Conservation (phyloP, 2,329 filamentous ascomycete genomes). For the Nannizziopsis barbatae region DNA sequence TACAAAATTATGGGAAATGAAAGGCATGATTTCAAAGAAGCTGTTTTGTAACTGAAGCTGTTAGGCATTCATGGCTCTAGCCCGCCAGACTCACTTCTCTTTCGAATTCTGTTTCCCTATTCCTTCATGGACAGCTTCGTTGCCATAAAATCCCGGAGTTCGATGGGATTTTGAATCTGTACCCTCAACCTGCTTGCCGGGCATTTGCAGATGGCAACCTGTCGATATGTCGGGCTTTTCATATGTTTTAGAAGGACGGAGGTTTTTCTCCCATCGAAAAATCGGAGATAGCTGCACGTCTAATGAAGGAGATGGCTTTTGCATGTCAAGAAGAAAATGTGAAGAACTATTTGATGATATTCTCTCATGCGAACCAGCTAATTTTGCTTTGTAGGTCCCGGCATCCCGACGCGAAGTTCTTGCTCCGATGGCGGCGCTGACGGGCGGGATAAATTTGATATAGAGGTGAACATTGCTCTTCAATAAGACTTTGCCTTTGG, state of each 20-base stretch:
- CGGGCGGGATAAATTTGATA: background rate
- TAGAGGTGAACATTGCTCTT: constrained; percentile 1
- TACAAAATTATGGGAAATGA: too few species aligned
- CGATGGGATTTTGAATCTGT: background rate
- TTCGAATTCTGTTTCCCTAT: too few species aligned
- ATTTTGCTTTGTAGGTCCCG: constrained; percentile 1
- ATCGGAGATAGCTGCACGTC: background rate
- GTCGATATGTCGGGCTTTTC: background rate
- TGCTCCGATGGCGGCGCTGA: constrained; percentile 3
- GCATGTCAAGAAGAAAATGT: constrained; percentile 6
- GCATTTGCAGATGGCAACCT: background rate
- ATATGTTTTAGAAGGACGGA: background rate
- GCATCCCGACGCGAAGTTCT: background rate
- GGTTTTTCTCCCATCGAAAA: background rate
- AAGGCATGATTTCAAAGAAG: too few species aligned
- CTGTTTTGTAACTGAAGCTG: too few species aligned
- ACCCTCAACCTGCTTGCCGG: background rate
- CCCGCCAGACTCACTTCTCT: too few species aligned
- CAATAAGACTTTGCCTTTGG: background rate
- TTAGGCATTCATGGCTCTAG: too few species aligned
- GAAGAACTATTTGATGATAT: background rate
- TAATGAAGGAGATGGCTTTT: constrained; percentile 3
- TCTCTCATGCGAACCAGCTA: background rate
- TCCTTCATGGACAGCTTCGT: background rate
- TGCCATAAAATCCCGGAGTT: background rate